phyloP scores from a whole-genome alignment of 2,329 filamentous ascomycete species.

The Aspergillus sp. region DNA sequence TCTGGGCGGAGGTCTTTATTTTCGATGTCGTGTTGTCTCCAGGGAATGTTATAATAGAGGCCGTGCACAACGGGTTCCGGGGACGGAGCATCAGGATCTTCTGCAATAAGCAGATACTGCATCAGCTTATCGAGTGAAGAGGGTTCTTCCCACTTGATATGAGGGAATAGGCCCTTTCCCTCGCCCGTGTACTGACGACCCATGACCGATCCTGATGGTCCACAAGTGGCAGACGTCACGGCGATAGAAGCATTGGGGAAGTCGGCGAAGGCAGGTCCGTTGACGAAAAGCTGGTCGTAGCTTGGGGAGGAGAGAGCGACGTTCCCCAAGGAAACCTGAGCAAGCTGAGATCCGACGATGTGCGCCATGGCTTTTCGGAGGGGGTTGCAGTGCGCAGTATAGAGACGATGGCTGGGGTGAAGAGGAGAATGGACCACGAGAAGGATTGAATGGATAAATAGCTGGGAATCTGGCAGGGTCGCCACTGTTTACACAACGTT shows the following conservation, averaged over 20 bases:
- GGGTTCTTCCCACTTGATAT: slow-evolving; percentile 31
- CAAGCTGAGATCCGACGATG: slow-evolving; percentile 10
- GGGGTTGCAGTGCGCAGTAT: slow-evolving; percentile 7
- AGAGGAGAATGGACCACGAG: neutral
- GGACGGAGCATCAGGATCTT: slow-evolving; percentile 41
- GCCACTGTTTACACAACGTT: too few species aligned
- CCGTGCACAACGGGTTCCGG: slow-evolving; percentile 40
- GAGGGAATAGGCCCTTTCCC: slow-evolving; percentile 33
- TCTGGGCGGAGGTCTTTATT: slow-evolving; percentile 28
- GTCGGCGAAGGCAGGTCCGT: slow-evolving; percentile 13
- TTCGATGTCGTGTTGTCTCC: slow-evolving; percentile 24
- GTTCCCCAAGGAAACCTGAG: slow-evolving; percentile 12
- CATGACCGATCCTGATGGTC: slow-evolving; percentile 22
- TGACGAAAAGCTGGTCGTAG: slow-evolving; percentile 18
- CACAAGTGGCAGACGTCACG: slow-evolving; percentile 16
- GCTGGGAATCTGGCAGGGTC: too few species aligned
- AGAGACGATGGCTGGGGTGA: neutral
- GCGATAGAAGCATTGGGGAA: slow-evolving; percentile 11
- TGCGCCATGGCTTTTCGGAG: slow-evolving; percentile 3
- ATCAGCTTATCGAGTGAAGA: slow-evolving; percentile 24
- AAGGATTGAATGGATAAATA: neutral
- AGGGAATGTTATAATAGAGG: slow-evolving; percentile 35
- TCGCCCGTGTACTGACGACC: slow-evolving; percentile 31
- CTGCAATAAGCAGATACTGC: slow-evolving; percentile 40
- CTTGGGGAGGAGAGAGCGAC: slow-evolving; percentile 5